Evolutionary conservation across 805 yeast genomes (phyloP).

Genomic region (Myxozyma monticola): DNA sequence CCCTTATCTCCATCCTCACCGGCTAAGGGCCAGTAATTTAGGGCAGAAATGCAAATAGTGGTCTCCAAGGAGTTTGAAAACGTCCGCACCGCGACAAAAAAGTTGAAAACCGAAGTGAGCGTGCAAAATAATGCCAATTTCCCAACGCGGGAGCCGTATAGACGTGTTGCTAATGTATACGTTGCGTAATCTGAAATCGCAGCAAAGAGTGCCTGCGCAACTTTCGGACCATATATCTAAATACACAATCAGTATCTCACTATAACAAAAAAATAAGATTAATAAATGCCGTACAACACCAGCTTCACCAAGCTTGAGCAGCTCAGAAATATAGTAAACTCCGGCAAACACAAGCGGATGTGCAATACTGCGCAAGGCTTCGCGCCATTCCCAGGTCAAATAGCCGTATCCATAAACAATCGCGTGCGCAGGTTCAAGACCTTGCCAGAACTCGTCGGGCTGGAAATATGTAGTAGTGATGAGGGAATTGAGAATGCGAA

Average conservation of each 20-base stretch:
- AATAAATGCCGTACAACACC: conserved; percentile 36
- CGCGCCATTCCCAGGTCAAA: conserved; percentile 92
- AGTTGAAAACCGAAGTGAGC: conserved; percentile 71
- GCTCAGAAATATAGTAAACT: conserved; percentile 43
- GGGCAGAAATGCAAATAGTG: conserved; percentile 63
- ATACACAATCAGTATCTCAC: too few relatives aligned
- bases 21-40: conserved; percentile 68
- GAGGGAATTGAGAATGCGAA: conserved; percentile 65
- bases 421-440: conserved; percentile 86
- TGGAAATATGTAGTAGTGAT: conserved; percentile 78
- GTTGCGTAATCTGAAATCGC: conserved; percentile 68
- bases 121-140: conserved; percentile 46
- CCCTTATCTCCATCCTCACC: conserved; percentile 12
- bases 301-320: conserved; percentile 41
- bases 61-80: conserved; percentile 84
- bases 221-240: conserved; percentile 53
- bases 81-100: conserved; percentile 77
- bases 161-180: conserved; percentile 48
- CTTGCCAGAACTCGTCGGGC: conserved; percentile 94
- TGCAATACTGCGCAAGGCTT: conserved; percentile 69
- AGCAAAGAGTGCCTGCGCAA: conserved; percentile 68
- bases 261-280: neutral
- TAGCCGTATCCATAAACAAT: conserved; percentile 77
- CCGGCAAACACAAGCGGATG: conserved; percentile 73
- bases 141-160: conserved; percentile 28